phyloP scores from a whole-genome alignment of 1,284 basidiomycete genomes.

The Anthracocystis setariae region DNA sequence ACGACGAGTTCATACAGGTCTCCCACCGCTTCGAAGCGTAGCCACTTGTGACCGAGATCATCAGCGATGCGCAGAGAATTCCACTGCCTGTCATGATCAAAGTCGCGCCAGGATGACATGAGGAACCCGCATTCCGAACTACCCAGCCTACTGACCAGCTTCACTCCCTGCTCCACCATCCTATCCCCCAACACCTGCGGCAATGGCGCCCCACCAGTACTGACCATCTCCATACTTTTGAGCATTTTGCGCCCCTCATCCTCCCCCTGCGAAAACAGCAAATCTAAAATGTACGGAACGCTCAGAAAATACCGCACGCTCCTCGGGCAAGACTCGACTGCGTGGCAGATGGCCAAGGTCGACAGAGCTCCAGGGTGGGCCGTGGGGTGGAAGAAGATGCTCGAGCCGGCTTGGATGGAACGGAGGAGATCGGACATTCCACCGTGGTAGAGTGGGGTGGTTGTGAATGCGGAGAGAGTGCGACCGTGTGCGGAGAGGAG shows the following conservation, averaged over 20 bases:
- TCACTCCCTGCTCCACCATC: constrained; percentile 72
- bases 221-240: constrained; percentile 72
- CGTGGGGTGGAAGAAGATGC: constrained; percentile 68
- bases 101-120: constrained; percentile 73
- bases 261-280: constrained; percentile 71
- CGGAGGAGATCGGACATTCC: constrained; percentile 69
- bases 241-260: constrained; percentile 71
- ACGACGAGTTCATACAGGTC: constrained; percentile 48
- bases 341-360: constrained; percentile 58
- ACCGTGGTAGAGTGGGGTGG: constrained; percentile 70
- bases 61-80: constrained; percentile 72
- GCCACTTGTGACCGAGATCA: constrained; percentile 22
- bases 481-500: constrained; percentile 42
- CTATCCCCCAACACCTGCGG: constrained; percentile 73
- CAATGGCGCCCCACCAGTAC: constrained; percentile 69
- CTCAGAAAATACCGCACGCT: constrained; percentile 65
- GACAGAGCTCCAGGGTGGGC: constrained; percentile 66
- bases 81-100: constrained; percentile 73
- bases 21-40: constrained; percentile 34
- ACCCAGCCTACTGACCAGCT: constrained; percentile 73
- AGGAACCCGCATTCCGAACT: constrained; percentile 70
- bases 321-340: constrained; percentile 60
- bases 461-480: constrained; percentile 68
- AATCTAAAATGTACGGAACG: constrained; percentile 71
- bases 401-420: constrained; percentile 68